Percentiles rank a stretch among this genome's conserved stretches.
Conservation (phyloP, 2,329 filamentous ascomycete genomes). For the Calonectria ilicicola region DNA sequence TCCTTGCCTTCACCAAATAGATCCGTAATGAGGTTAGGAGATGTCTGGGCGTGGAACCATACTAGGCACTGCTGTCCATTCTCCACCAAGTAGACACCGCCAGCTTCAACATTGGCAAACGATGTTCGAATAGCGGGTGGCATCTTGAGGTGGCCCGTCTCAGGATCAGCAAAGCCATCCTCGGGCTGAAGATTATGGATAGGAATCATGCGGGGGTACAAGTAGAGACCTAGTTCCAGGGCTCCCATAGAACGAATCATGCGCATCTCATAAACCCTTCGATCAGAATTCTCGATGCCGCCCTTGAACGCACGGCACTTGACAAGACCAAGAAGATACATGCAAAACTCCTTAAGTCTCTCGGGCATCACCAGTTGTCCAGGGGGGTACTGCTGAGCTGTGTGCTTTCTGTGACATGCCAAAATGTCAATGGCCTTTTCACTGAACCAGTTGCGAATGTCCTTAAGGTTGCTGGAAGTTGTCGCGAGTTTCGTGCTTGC, state of each 20-base stretch:
- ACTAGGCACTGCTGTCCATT: constrained; percentile 93
- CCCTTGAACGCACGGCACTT: constrained; percentile 96
- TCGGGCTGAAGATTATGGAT: constrained; percentile 89
- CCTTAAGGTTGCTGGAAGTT: constrained; percentile 80
- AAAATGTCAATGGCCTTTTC: constrained; percentile 96
- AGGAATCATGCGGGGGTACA: constrained; percentile 94
- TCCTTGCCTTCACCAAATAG: constrained; percentile 83
- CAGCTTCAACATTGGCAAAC: constrained; percentile 89
- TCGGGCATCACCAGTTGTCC: constrained; percentile 96
- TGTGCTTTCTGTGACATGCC: constrained; percentile 92
- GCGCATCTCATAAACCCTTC: constrained; percentile 90
- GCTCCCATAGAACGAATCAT: constrained; percentile 91
- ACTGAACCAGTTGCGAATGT: constrained; percentile 84
- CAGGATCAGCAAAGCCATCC: constrained; percentile 90
- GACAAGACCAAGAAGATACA: constrained; percentile 92
- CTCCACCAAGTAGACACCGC: constrained; percentile 93
- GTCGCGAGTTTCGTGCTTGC: constrained; percentile 85
- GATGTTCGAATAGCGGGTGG: constrained; percentile 84
- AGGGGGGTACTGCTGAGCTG: constrained; percentile 85
- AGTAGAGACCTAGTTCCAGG: constrained; percentile 87
- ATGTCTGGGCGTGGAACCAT: constrained; percentile 94
- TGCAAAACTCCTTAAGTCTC: constrained; percentile 94
- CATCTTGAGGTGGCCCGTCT: constrained; percentile 88
- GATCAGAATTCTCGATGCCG: constrained; percentile 89
- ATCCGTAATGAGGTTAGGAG: constrained; percentile 89